Percentiles rank a stretch among this genome's conserved stretches.
These are phyloP conservation scores for Asterophora parasitica DNA, from an alignment of 768 basidiomycete species.

Conservation along the genomic window DNA sequence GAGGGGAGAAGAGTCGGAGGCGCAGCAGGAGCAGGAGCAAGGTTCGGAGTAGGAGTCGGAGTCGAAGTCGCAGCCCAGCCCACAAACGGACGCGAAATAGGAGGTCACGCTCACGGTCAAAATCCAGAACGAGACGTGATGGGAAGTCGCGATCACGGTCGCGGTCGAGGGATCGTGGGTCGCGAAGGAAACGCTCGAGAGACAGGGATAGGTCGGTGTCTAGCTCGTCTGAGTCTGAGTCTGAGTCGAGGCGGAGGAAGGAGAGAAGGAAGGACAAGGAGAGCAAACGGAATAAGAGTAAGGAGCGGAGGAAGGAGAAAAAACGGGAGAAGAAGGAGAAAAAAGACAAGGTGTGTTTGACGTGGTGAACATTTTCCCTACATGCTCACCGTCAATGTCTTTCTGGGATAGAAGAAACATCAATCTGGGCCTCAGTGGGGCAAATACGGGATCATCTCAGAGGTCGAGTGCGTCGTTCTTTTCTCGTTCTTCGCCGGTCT, in stretches of 20 bases:
- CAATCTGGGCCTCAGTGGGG: slow-evolving; percentile 75
- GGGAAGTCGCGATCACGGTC: slow-evolving; percentile 29
- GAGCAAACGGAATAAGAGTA: slow-evolving; percentile 42
- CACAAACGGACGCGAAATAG: slow-evolving; percentile 22
- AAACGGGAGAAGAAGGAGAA: slow-evolving; percentile 51
- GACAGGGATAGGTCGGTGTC: slow-evolving; percentile 30
- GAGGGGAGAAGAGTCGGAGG: not conserved
- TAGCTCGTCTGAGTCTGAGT: slow-evolving; percentile 38
- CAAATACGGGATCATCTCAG: slow-evolving; percentile 82
- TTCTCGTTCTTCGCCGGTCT: not conserved
- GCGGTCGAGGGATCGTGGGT: slow-evolving; percentile 21
- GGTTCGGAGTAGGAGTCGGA: slow-evolving; percentile 18
- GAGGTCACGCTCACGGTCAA: slow-evolving; percentile 29
- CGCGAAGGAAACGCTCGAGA: slow-evolving; percentile 11
- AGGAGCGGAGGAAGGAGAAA: slow-evolving; percentile 30
- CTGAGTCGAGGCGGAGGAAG: slow-evolving; percentile 40
- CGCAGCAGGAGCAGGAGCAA: slow-evolving; percentile 15
- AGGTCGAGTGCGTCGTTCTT: slow-evolving; percentile 62
- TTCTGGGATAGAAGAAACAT: slow-evolving; percentile 45
- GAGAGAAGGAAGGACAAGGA: slow-evolving; percentile 41
- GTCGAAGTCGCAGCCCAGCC: slow-evolving; percentile 27
- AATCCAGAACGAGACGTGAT: slow-evolving; percentile 27
- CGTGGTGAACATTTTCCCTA: not conserved
- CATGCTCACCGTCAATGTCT: not conserved
- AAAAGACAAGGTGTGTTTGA: slow-evolving; percentile 41